Evolutionary conservation across 306 rosid genomes (phyloP), one percentile per base, ranked within the genome.

Genomic region (Albizia julibrissin): DNA sequence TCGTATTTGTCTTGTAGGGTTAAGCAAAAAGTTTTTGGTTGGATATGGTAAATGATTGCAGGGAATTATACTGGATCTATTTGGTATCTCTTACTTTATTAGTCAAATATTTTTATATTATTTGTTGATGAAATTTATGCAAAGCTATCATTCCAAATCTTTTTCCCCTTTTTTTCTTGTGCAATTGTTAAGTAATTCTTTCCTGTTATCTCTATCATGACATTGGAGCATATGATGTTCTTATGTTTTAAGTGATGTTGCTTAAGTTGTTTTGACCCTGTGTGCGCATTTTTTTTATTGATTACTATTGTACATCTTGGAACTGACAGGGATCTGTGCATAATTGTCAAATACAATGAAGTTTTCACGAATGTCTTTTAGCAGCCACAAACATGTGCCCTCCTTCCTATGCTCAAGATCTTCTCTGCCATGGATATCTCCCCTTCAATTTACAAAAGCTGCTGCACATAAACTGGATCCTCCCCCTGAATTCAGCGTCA

Each of bases 341-440:
- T 31, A 22, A 73, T 72, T 79, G 71, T 84, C 54, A 44, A 72
- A 33, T 74, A 80, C 85, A 77, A 84, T 91, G 93, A 90, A 83
- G 84, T 43, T 65, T 46, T 83, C 80, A 26, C 68, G 73, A 64
- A 74, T 71, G 43, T 59, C 8, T 21, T 74, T 79, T 76, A 34
- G 78, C 79, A 86, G 78, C 76, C 65, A 50, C 56, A 77, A 78
- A 21, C 1, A 66, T 72, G 87, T 74, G 39, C 42, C 89, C 4
- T 80, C 88, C 34, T 73, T 71, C 75, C 33, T 68, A 4, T 72
- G 80, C 21, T 62, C 84, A 33, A 71, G 79, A 26, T 88, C 90
- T 50, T 88, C 89, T 3, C 21, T 90, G 37, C 89, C 92, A 73
- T 88, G 94, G 94, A 91, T 91, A 71, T 92, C 94, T 69, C 94